Evolutionary conservation across 768 basidiomycete species (phyloP), one percentile per base, ranked within the genome.

Genomic region (Tulasnella sp.): DNA sequence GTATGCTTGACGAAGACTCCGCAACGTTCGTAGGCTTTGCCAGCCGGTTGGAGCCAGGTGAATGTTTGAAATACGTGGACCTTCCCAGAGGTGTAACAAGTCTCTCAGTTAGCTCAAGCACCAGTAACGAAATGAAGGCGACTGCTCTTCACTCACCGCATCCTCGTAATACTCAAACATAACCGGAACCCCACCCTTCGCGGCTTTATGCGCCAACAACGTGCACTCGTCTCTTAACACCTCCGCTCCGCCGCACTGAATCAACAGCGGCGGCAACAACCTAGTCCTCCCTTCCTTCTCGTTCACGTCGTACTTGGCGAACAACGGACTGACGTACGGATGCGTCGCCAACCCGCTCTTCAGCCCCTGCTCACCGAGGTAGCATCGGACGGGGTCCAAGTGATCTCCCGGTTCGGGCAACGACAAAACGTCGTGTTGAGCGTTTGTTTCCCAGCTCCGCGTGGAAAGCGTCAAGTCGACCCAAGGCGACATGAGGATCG

Each of bases 381-480:
- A 98, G 81, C 96, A 91, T n/a, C 90, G 89, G 74, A 99, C 92
- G 0, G 97, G 97, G 83, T 99, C 93, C 82, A 98, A 87, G 83
- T 96, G 95, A 82, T 95, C 93, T 78, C 91, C 91, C 51, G 88
- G 86, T 0, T 86, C 85, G 5, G 93, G 93, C 71, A 87, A 87
- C 3, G 93, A 91, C 1, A 96, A 89, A 69, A 96, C 90, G 83
- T 96, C 95, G 83, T 87, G 96, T n/a, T 87, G 85, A 37, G 92
- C 90, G 83, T 98, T 98, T 77, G 92, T 93, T 40, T 97, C 95
- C 95, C 97, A 99, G n/a, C 95, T 97, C 77, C 96, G 94, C 83
- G 96, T 98, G 81, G 95, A 96, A 90, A 98, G 94, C 0, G 98
- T 98, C 80, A 99, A 85, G 84, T 97, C 95, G 80, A 97, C 95